Evolutionary conservation across 2,329 filamentous ascomycete genomes (phyloP).

Genomic region (Botryotinia calthae): DNA sequence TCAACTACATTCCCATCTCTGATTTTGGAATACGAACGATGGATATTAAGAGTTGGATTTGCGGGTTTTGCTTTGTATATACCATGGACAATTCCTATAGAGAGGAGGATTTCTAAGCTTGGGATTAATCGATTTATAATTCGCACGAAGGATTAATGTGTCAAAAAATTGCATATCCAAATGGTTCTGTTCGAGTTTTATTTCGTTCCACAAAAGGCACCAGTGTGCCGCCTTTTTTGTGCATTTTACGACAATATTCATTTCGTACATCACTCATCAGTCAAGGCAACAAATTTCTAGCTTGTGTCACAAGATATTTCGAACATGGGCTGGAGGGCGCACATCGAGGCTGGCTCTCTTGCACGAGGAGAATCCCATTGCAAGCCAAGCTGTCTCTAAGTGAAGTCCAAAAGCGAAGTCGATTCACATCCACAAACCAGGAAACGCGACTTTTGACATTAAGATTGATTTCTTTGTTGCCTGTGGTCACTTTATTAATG

Average conservation of each 20-base stretch:
- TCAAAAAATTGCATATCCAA: background rate
- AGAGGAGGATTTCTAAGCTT: slow-evolving; percentile 11
- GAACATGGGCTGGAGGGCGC: background rate
- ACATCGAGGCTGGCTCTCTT: background rate
- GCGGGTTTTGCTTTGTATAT: slow-evolving; percentile 30
- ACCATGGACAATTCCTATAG: slow-evolving; percentile 32
- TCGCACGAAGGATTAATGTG: background rate
- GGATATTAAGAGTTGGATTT: slow-evolving; percentile 18
- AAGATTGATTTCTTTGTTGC: background rate
- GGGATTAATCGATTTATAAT: slow-evolving; percentile 14
- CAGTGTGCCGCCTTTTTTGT: background rate
- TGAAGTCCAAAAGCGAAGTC: background rate
- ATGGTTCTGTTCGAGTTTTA: background rate
- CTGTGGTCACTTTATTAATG: background rate
- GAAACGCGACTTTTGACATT: no score
- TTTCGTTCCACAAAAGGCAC: background rate
- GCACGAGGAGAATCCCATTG: background rate
- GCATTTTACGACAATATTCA: background rate
- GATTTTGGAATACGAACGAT: slow-evolving; percentile 24
- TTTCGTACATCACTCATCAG: background rate
- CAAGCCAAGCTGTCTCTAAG: background rate
- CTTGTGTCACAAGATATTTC: background rate
- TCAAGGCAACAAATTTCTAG: background rate
- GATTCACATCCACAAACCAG: background rate
- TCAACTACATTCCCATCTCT: slow-evolving; percentile 8